Base-by-base conservation (phyloP, 371 early-diverging fungal genomes). In the Rhizopus microsporus region DNA sequence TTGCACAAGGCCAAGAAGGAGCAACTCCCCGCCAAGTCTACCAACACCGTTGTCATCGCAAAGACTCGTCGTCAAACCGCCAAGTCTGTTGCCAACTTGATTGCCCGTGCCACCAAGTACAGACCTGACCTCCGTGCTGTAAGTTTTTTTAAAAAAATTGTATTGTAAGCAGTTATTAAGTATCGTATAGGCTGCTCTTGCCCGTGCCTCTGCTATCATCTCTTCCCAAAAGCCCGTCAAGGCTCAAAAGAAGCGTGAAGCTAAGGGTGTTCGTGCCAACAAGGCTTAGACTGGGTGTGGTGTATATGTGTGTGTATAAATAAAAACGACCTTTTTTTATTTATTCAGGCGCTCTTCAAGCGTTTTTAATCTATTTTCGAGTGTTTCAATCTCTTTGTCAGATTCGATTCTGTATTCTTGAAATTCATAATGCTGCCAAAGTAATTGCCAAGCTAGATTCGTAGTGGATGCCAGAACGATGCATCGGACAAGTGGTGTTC, bases 41-140 rank as follows among this genome's bases (percentile, higher is more conserved):
- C 61, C 73, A 68, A 72, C 78, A 67, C 75, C 60, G 75, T 80
- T 69, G 84, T 81, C 65, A 70, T 91, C 64, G 68, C 81, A 69
- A 82, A 81, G 70, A 80, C 86, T 44, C 74, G 81, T 69, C 89
- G 92, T 69, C 75, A 75, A 68, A 74, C 89, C 66, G 81, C 87
- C 74, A 83, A 82, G 81, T 71, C 82, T 65, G 83, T 92, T 71
- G 80, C 75, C 45, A 89, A 85, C 84, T 71, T 88, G 67, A 75
- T 88, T 63, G 77, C 86, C 60, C 75, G 75, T 60, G 55, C 68
- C 56, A 62, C 45, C 62, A 70, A 72, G 53, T 91, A 91, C 88
- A 86, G 93, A 62, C 84, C 89, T 56, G 93, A 93, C 69, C 85
- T 93, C 68, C 83, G 82, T 73, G 70, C 86, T 74, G 88, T 86